phyloP scores from a whole-genome alignment of 2,329 filamentous ascomycete species.

The Sarocladium brachiariae region DNA sequence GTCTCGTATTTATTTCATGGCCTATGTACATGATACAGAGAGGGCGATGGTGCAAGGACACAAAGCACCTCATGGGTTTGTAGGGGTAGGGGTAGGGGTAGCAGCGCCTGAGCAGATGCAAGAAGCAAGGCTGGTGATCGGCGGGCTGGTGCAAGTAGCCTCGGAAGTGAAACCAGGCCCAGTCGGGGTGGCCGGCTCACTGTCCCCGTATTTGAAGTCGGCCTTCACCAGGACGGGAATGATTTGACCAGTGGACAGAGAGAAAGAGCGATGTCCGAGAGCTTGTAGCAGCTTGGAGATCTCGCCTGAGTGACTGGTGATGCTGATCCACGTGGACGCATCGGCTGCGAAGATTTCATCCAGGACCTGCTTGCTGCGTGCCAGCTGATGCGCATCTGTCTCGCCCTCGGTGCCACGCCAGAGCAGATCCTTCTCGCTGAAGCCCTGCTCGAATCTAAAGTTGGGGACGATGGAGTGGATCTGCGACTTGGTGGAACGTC shows the following conservation, averaged over 20 bases:
- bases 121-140: slow-evolving; percentile 33
- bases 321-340: slow-evolving; percentile 47
- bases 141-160: slow-evolving; percentile 37
- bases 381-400: slow-evolving; percentile 40
- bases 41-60: too few relatives aligned
- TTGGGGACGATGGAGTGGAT: slow-evolving; percentile 46
- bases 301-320: slow-evolving; percentile 55
- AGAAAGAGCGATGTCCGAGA: slow-evolving; percentile 54
- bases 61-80: neutral
- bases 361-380: slow-evolving; percentile 40
- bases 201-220: slow-evolving; percentile 25
- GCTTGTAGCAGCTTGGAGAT: slow-evolving; percentile 46
- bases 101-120: slow-evolving; percentile 38
- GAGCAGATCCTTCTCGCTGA: slow-evolving; percentile 46
- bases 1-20: too few relatives aligned
- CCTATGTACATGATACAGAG: too few relatives aligned
- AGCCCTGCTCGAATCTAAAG: slow-evolving; percentile 53
- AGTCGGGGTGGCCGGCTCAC: slow-evolving; percentile 9
- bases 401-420: slow-evolving; percentile 37
- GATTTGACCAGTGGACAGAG: slow-evolving; percentile 57
- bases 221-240: slow-evolving; percentile 62
- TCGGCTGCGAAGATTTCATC: slow-evolving; percentile 52
- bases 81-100: slow-evolving; percentile 1
- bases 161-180: slow-evolving; percentile 18
- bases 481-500: slow-evolving; percentile 46